These are phyloP conservation scores for Gracilariopsis chorda DNA, from an alignment of 23 red algal genomes.

Conservation along the genomic window DNA sequence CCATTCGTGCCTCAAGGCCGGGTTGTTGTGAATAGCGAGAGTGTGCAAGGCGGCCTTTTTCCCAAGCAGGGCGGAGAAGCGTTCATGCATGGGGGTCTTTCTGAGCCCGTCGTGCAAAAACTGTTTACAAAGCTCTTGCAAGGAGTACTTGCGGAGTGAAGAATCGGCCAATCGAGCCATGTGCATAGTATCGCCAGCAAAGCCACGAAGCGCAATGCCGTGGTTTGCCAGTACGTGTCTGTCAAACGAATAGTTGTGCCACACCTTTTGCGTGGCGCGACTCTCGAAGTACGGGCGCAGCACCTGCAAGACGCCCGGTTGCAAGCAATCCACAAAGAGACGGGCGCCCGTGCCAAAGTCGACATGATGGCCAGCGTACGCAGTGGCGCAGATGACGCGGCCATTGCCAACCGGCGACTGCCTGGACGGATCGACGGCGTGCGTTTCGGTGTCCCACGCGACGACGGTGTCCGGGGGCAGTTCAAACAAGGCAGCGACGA, in stretches of 20 bases:
- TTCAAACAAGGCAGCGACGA: neutral
- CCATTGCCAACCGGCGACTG: slow-evolving; percentile 73
- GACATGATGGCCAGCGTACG: slow-evolving; percentile 64
- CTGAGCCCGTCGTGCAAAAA: slow-evolving; percentile 11
- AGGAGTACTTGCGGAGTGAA: slow-evolving; percentile 50
- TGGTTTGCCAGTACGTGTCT: slow-evolving; percentile 73
- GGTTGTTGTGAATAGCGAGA: slow-evolving; percentile 41
- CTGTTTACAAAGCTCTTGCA: slow-evolving; percentile 55
- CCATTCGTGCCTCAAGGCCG: slow-evolving; percentile 48
- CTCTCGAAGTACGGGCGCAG: slow-evolving; percentile 79
- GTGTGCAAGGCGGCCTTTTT: slow-evolving; percentile 64
- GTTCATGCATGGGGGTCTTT: slow-evolving; percentile 57
- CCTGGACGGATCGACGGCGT: slow-evolving; percentile 50
- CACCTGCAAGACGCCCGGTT: slow-evolving; percentile 21
- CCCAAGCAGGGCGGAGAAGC: slow-evolving; percentile 39
- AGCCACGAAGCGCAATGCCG: slow-evolving; percentile 68
- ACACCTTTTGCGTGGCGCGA: slow-evolving; percentile 67
- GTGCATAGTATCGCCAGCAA: slow-evolving; percentile 95
- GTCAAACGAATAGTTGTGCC: slow-evolving; percentile 96
- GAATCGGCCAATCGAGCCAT: slow-evolving; percentile 82
- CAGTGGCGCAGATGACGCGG: slow-evolving; percentile 75
- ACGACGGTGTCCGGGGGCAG: slow-evolving; percentile 20
- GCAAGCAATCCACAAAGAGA: slow-evolving; percentile 75
- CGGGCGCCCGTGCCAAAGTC: slow-evolving; percentile 67
- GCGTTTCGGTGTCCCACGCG: slow-evolving; percentile 95